Percentiles rank a stretch among this genome's conserved stretches.
phyloP scores from a whole-genome alignment of 2,329 filamentous ascomycete genomes.

The Ambrosiella cleistominuta region DNA sequence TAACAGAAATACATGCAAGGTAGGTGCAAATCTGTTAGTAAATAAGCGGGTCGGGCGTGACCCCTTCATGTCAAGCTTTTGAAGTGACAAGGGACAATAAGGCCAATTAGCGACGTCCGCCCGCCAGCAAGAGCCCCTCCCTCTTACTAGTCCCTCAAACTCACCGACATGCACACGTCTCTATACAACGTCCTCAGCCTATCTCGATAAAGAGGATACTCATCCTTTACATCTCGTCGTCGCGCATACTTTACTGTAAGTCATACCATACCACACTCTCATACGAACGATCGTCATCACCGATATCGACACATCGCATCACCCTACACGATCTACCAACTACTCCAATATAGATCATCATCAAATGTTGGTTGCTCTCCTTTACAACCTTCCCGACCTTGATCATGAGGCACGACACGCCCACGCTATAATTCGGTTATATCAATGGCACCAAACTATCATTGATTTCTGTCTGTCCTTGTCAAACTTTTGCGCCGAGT shows the following conservation, averaged over 20 bases:
- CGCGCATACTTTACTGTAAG: conserved; percentile 11
- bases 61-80: background rate
- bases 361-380: conserved; percentile 1
- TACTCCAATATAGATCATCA: background rate
- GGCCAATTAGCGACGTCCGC: background rate
- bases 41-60: conserved; percentile 5
- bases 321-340: background rate
- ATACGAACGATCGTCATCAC: background rate
- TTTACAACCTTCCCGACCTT: background rate
- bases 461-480: background rate
- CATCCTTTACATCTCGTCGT: conserved; percentile 11
- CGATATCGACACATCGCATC: background rate
- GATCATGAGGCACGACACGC: background rate
- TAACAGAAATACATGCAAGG: background rate
- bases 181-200: conserved; percentile 9
- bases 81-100: background rate
- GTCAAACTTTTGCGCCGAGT: conserved; percentile 7
- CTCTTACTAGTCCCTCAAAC: conserved; percentile 4
- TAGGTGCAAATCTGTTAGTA: background rate
- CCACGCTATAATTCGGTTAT: background rate
- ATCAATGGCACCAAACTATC: background rate
- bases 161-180: conserved; percentile 13
- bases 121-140: conserved; percentile 3
- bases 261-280: background rate
- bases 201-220: conserved; percentile 12